Evolutionary conservation across 306 rosid genomes (phyloP), one percentile per base, ranked within the genome.

Genomic region (Casuarina equisetifolia): DNA sequence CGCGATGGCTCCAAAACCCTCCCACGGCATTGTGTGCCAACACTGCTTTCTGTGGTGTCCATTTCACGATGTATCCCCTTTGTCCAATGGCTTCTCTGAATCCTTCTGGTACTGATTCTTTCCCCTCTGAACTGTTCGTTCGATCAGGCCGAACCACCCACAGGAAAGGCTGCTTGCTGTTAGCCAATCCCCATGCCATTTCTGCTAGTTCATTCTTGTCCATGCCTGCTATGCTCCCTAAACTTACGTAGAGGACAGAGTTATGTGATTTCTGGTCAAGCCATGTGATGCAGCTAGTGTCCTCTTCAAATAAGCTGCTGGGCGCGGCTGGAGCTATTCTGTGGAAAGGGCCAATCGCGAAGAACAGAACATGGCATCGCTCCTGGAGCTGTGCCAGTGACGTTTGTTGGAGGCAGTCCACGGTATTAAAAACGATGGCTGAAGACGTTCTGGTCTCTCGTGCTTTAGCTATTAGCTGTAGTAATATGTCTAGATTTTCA

Each of bases 211-310:
- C 90, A 7, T 84, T 78, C 76, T 84, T 83, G 0, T 78, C 71
- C 73, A 87, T 77, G 25, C 86, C 79, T 1, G 81, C 89, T 62
- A 89, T 57, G 79, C 89, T 91, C 10, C 96, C 96, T 19, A 84
- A 74, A 58, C 90, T 89, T 77, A 87, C 76, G 55, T 87, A 87
- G 40, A 84, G 2, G 12, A 87, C 81, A 0, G 88, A 84, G 17
- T 76, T 17, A 57, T 2, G 49, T 45, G 17, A 8, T 67, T 84
- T 82, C 69, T 79, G 42, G 67, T 84, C 50, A 3, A 87, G 88
- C 88, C 90, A 84, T 0, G 71, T n/a, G 4, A 84, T 64, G 81
- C 88, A 87, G 36, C 74, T 71, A 32, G 80, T 15, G 35, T 77
- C 85, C 72, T 74, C 77, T 46, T 20, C 62, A 0, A 70, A 6